These are phyloP conservation scores for Epichloe festucae DNA, from an alignment of 2,329 filamentous ascomycete species.

Conservation along the genomic window DNA sequence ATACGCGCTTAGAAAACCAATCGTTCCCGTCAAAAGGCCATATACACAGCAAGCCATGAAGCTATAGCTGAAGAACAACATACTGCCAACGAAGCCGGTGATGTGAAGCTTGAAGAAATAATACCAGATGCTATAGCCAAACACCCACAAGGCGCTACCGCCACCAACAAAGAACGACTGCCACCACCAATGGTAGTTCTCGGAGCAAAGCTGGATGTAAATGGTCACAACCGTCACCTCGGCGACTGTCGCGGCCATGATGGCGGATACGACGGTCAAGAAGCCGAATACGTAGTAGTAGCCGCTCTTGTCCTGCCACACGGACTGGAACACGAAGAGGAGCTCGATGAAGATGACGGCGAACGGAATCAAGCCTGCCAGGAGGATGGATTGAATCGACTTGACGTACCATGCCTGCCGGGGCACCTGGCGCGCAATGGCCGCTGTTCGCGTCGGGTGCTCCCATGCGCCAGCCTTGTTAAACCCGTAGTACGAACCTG, in stretches of 20 bases:
- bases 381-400: conserved; percentile 47
- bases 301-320: conserved; percentile 83
- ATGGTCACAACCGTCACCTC: conserved; percentile 76
- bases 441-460: conserved; percentile 66
- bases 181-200: conserved; percentile 93
- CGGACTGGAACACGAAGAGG: conserved; percentile 71
- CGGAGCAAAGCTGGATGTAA: conserved; percentile 69
- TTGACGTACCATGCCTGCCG: conserved; percentile 62
- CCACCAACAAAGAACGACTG: conserved; percentile 72
- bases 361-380: conserved; percentile 71
- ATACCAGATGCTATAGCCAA: conserved; percentile 73
- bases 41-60: conserved; percentile 73
- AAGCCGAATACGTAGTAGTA: conserved; percentile 92
- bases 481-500: conserved; percentile 68
- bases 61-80: conserved; percentile 79
- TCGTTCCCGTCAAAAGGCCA: conserved; percentile 66
- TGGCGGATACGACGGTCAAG: conserved; percentile 57
- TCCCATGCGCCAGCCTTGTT: conserved; percentile 55
- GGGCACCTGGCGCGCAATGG: conserved; percentile 62
- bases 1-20: conserved; percentile 76
- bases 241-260: conserved; percentile 63
- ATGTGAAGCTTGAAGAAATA: conserved; percentile 72
- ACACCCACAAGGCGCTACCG: conserved; percentile 68
- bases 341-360: conserved; percentile 82
- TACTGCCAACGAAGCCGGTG: conserved; percentile 60